Conservation (phyloP, 106 monocot species). For the Apostasia shenzhenica region DNA sequence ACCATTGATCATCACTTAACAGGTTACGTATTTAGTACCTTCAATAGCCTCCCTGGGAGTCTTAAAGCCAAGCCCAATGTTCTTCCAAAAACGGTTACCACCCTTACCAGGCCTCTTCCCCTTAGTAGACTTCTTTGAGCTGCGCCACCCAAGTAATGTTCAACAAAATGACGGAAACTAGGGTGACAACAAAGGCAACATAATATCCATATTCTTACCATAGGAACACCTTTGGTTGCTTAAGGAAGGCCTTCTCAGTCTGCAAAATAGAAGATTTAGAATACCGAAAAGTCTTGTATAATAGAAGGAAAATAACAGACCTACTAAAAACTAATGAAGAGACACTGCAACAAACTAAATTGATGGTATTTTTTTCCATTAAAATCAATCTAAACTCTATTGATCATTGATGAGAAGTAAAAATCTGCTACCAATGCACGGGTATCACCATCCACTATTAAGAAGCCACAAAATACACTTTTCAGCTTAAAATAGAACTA, state of each 20-base stretch:
- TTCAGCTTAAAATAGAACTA: too few species aligned
- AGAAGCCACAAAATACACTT: too few species aligned
- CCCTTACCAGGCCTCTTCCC: conserved; percentile 21
- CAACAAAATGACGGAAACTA: background rate
- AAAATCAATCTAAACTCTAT: too few species aligned
- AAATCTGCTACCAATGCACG: too few species aligned
- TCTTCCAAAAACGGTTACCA: conserved; percentile 17
- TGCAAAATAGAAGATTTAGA: conserved; percentile 10
- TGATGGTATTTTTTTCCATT: too few species aligned
- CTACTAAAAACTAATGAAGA: too few species aligned
- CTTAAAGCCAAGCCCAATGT: conserved; percentile 4
- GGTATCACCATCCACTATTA: too few species aligned
- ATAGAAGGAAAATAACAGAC: too few species aligned
- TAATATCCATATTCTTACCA: conserved; percentile 16
- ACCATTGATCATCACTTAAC: too few species aligned
- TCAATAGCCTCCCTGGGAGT: conserved; percentile 6
- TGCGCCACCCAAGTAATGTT: background rate
- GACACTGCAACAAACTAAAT: too few species aligned
- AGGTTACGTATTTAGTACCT: background rate
- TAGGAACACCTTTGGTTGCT: conserved; percentile 57
- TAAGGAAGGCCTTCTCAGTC: conserved; percentile 61
- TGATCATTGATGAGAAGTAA: too few species aligned
- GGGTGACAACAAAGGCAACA: background rate
- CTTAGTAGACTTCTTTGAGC: conserved; percentile 20
- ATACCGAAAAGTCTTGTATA: background rate